Evolutionary conservation across 2,329 filamentous ascomycete genomes (phyloP).

Genomic region (Phyllosticta citriasiana): DNA sequence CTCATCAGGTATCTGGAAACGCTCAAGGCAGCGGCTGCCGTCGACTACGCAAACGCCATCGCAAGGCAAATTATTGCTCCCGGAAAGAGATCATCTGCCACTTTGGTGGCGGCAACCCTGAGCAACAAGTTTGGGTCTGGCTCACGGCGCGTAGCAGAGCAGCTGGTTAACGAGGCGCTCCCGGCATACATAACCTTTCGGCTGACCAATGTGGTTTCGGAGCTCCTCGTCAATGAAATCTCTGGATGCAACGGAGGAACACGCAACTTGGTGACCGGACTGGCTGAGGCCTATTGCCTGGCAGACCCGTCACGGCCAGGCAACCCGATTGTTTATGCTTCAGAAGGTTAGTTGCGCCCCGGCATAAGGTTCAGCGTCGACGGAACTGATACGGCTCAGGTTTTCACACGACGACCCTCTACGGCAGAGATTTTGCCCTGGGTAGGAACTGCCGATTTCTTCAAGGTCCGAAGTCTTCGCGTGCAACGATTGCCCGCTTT

Average conservation of each 20-base stretch:
- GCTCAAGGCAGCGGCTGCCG: constrained; percentile 56
- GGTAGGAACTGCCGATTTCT: constrained; percentile 68
- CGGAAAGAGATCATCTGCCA: constrained; percentile 36
- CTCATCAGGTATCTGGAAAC: constrained; percentile 60
- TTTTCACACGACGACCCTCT: constrained; percentile 62
- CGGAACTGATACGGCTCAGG: constrained; percentile 33
- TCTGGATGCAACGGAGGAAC: constrained; percentile 54
- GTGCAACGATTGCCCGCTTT: constrained; percentile 50
- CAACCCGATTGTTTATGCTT: constrained; percentile 65
- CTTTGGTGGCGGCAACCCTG: constrained; percentile 29
- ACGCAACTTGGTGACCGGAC: constrained; percentile 54
- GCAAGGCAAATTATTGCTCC: constrained; percentile 36
- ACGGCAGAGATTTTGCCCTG: constrained; percentile 60
- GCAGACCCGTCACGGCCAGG: constrained; percentile 61
- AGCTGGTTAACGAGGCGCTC: constrained; percentile 54
- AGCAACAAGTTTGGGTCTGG: constrained; percentile 50
- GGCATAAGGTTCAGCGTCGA: background rate
- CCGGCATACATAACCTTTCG: constrained; percentile 59
- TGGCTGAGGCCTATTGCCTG: constrained; percentile 65
- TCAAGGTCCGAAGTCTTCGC: constrained; percentile 60
- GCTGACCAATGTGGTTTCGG: constrained; percentile 56
- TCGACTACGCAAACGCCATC: constrained; percentile 58
- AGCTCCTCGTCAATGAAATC: constrained; percentile 55
- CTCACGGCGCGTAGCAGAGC: constrained; percentile 49
- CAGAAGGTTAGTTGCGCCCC: constrained; percentile 44